A percentile compares a stretch with the other conserved stretches of the same genome.
These are phyloP conservation scores for Debaryomyces robertsiae DNA, from an alignment of 1,139 yeast genomes.

Conservation along the genomic window DNA sequence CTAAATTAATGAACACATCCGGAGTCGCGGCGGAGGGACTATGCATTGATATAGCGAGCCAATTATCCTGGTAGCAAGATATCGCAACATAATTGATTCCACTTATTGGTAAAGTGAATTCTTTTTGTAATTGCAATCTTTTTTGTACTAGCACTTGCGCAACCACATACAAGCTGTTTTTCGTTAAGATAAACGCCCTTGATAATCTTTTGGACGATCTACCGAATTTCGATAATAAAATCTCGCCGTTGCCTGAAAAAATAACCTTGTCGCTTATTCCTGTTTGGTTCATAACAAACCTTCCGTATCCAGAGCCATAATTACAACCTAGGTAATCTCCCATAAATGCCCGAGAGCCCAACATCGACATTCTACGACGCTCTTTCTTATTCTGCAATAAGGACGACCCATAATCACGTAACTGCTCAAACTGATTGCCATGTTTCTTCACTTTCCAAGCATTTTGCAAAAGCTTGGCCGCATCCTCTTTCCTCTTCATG, in stretches of 20 bases:
- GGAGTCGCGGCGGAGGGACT: conserved; percentile 58
- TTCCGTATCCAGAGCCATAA: conserved; percentile 69
- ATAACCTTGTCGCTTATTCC: conserved; percentile 72
- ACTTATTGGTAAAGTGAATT: conserved; percentile 61
- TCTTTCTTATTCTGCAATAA: conserved; percentile 78
- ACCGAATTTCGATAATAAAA: conserved; percentile 83
- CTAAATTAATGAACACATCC: conserved; percentile 78
- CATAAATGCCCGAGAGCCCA: conserved; percentile 89
- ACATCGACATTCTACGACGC: conserved; percentile 83
- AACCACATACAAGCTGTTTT: conserved; percentile 61
- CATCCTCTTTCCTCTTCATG: conserved; percentile 77
- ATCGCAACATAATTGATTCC: conserved; percentile 67
- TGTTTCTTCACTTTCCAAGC: conserved; percentile 82
- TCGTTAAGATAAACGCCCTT: conserved; percentile 72
- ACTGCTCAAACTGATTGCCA: conserved; percentile 78
- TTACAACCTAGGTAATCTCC: conserved; percentile 94
- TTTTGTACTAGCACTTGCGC: conserved; percentile 75
- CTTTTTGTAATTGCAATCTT: conserved; percentile 67
- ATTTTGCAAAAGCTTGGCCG: conserved; percentile 81
- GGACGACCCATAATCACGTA: conserved; percentile 80
- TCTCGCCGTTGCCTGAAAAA: conserved; percentile 83
- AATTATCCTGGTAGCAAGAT: conserved; percentile 84
- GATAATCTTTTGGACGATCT: conserved; percentile 83
- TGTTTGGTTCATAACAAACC: conserved; percentile 63
- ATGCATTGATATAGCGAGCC: conserved; percentile 77